A percentile compares a stretch with the other conserved stretches of the same genome.
These are phyloP conservation scores for Linum usitatissimum DNA, from an alignment of 345 rosid genomes.

Conservation along the genomic window DNA sequence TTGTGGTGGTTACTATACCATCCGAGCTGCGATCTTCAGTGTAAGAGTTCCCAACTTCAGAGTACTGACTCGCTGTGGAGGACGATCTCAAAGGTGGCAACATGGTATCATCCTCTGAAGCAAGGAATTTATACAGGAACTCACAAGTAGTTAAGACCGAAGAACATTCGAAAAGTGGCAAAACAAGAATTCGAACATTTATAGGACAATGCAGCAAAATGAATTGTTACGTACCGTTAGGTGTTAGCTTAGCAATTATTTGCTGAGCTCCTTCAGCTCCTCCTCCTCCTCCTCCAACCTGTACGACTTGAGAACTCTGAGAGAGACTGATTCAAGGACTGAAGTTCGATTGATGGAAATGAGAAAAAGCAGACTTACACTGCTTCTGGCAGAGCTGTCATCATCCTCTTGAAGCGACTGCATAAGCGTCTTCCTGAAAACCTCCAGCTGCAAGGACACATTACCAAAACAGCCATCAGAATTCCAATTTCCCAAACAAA, in stretches of 20 bases:
- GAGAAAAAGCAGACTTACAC: not conserved
- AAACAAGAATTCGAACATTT: not conserved
- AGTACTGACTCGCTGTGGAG: conserved; percentile 41
- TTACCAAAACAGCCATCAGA: not conserved
- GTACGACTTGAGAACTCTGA: not conserved
- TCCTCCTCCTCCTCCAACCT: not conserved
- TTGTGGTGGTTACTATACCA: conserved; percentile 24
- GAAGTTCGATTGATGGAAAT: not conserved
- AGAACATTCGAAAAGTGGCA: no score
- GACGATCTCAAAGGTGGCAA: conserved; percentile 40
- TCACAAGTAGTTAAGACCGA: not conserved
- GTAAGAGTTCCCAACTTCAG: conserved; percentile 41
- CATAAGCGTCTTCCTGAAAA: conserved; percentile 85
- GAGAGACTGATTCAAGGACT: not conserved
- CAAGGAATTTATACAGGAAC: not conserved
- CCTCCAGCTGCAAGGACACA: conserved; percentile 57
- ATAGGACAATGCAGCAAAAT: not conserved
- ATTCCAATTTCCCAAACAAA: not conserved
- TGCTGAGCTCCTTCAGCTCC: conserved; percentile 30
- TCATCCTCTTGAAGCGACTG: conserved; percentile 84
- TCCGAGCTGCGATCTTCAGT: conserved; percentile 37
- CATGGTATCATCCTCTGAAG: conserved; percentile 52
- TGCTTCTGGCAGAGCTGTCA: conserved; percentile 39
- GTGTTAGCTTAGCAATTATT: conserved; percentile 72
- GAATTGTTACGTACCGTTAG: conserved; percentile 29